These are phyloP conservation scores for Trichoderma asperelloides DNA, from an alignment of 495 filamentous ascomycete species.

Conservation along the genomic window DNA sequence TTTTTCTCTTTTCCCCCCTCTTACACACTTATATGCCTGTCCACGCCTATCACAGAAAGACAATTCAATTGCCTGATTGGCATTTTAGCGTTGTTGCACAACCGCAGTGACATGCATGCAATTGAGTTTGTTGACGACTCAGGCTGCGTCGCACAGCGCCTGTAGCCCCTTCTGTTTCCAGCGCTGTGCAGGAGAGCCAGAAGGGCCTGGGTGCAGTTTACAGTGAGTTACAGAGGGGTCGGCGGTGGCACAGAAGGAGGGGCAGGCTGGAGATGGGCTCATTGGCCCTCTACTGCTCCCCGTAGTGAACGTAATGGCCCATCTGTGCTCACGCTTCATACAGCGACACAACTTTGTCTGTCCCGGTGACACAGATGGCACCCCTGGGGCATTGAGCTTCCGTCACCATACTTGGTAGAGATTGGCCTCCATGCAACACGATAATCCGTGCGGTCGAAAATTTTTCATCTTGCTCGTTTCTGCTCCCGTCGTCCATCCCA, in stretches of 20 bases:
- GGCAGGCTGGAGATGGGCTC: neutral
- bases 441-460: neutral
- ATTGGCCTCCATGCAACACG: neutral
- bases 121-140: neutral
- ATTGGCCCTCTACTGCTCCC: neutral
- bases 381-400: neutral
- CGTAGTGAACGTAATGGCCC: neutral
- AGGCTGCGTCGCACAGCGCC: slow-evolving; percentile 2
- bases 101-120: neutral
- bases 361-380: neutral
- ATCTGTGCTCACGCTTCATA: neutral
- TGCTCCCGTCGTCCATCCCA: neutral
- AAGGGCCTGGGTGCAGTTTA: neutral
- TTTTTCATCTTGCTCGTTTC: neutral
- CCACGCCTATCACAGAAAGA: neutral
- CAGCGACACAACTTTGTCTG: neutral
- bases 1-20: neutral
- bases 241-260: neutral
- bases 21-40: neutral
- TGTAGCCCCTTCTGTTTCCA: neutral
- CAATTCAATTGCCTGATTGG: neutral
- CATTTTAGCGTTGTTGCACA: neutral
- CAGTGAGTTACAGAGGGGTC: neutral
- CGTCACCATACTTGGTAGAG: neutral
- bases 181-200: neutral